Evolutionary conservation across 2,329 filamentous ascomycete species (phyloP).

Genomic region (Talaromyces albobiverticillius): DNA sequence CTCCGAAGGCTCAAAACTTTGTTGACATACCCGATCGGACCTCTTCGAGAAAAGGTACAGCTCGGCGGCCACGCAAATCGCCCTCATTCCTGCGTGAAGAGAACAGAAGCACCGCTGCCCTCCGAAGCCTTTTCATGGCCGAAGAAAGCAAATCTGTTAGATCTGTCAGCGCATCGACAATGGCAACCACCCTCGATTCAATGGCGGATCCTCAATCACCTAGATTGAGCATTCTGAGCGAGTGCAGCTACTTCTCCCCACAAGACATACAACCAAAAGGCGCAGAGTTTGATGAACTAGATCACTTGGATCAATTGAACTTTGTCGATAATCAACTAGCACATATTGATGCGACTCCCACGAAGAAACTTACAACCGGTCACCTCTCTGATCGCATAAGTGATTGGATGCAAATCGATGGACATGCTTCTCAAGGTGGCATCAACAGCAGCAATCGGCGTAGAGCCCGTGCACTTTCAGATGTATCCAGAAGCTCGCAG

Average conservation of each 20-base stretch:
- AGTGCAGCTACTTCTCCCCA: conserved; percentile 42
- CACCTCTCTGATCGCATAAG: conserved; percentile 23
- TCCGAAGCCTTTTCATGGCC: conserved; percentile 38
- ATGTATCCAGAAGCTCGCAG: conserved; percentile 21
- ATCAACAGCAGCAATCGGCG: conserved; percentile 17
- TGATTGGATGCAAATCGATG: conserved; percentile 28
- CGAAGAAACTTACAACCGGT: background rate
- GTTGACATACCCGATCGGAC: conserved; percentile 39
- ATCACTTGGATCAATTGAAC: conserved; percentile 15
- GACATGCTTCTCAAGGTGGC: conserved; percentile 17
- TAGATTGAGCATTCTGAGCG: conserved; percentile 42
- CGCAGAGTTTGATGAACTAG: conserved; percentile 24
- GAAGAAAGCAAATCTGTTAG: conserved; percentile 27
- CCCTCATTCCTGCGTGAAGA: conserved; percentile 40
- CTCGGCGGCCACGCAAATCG: conserved; percentile 29
- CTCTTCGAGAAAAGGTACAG: conserved; percentile 33
- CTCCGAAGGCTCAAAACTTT: conserved; percentile 24
- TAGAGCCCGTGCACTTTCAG: conserved; percentile 19
- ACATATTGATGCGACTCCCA: background rate
- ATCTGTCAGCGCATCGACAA: conserved; percentile 29
- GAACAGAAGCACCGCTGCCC: conserved; percentile 33
- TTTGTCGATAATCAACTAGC: background rate
- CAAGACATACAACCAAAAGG: conserved; percentile 24
- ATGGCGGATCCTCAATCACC: conserved; percentile 35
- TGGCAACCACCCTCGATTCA: conserved; percentile 36